Percentiles rank a stretch among this genome's conserved stretches.
Evolutionary conservation across 2,329 filamentous ascomycete genomes (phyloP).

Genomic region (Penicillium griseofulvum): DNA sequence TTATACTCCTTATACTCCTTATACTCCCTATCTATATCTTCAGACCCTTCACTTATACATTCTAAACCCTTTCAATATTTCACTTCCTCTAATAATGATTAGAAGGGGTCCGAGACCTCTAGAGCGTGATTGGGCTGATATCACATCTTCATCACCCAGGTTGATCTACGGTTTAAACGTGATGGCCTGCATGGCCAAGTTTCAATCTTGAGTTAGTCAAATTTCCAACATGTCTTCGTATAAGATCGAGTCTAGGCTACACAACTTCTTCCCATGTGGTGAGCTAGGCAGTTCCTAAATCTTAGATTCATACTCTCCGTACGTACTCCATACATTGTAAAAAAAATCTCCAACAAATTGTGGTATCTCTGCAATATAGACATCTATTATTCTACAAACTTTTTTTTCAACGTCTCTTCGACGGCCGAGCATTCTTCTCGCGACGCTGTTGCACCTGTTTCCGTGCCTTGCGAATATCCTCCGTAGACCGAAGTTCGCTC

Average conservation of each 20-base stretch:
- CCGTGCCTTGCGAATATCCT: constrained; percentile 82
- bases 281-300: constrained; percentile 2
- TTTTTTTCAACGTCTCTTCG: constrained; percentile 48
- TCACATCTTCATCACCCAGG: constrained; percentile 3
- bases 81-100: neutral
- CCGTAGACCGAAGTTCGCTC: constrained; percentile 74
- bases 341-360: neutral
- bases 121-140: constrained; percentile 7
- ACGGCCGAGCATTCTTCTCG: constrained; percentile 85
- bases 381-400: constrained; percentile 12
- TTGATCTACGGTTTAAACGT: constrained; percentile 6
- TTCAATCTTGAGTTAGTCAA: neutral
- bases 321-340: too few relatives aligned
- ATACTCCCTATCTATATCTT: neutral
- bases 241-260: neutral
- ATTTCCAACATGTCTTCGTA: constrained; percentile 1
- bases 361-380: constrained; percentile 21
- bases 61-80: neutral
- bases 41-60: neutral
- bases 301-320: neutral
- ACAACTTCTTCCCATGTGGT: constrained; percentile 8
- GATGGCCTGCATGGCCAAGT: constrained; percentile 6
- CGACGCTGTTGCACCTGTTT: constrained; percentile 71
- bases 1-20: neutral
- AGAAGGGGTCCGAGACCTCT: neutral